Evolutionary conservation across 805 yeast genomes (phyloP), one percentile per base, ranked within the genome.

Genomic region (Sungouiozyma ichnusensis): DNA sequence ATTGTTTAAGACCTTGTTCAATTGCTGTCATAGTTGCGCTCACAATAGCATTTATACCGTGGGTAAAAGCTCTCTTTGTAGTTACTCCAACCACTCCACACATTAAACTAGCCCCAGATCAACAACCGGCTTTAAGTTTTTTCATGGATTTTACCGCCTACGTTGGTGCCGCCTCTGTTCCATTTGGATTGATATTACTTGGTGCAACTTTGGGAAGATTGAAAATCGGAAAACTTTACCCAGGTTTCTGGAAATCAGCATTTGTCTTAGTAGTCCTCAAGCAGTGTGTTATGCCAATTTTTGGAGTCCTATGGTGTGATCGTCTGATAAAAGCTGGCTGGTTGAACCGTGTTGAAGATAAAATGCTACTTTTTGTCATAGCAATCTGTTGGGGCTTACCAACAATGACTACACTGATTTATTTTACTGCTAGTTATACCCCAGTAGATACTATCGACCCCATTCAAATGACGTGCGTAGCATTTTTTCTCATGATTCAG

Each of bases 201-300:
- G 98, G 98, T 1, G 95, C 90, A 3, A 87, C 96, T 5, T 76
- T 90, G 37, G 83, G 96, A 1, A 66, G 96, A 40, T 69, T 90
- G 37, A 65, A 74, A 44, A 65, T 86, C 32, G 73, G 71, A 13
- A 58, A 68, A 16, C 66, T 88, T 57, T 81, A 84, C 6, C 65
- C 68, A 13, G 90, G 90, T 1, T 80, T 84, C 51, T 68, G 75
- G 70, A 64, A 75, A 54, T 74, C 90, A 0, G 82, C 90, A 0
- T 55, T 77, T 3, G 61, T 71, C 20, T 58, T 87, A 36, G 74
- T 83, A 0, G 35, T 75, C 1, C 58, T 77, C 35, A 73, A 87
- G 51, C 67, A 86, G 39, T 74, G 83, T 13, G 48, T 88, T 0
- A 62, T 87, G 54, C 98, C 97, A 1, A 77, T 90, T 1, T 72